These are phyloP conservation scores for Geosmithia flava DNA, from an alignment of 2,329 filamentous ascomycete genomes.

Conservation along the genomic window DNA sequence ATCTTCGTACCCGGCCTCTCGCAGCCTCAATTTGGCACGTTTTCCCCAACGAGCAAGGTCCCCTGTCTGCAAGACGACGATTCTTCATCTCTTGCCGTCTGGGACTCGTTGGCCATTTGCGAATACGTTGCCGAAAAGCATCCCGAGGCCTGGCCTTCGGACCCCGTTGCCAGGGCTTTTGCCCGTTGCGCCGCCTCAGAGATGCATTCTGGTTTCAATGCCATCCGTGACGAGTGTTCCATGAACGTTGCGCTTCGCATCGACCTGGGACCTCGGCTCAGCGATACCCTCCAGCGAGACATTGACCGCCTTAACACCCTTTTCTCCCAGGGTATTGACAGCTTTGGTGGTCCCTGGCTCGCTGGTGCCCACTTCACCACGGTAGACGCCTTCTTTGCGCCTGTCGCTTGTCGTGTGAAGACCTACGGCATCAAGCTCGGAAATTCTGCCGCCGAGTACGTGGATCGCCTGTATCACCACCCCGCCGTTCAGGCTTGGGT, in stretches of 20 bases:
- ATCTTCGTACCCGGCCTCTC: conserved; percentile 15
- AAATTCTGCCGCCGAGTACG: conserved; percentile 16
- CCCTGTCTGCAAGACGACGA: conserved; percentile 24
- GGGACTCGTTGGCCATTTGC: conserved; percentile 35
- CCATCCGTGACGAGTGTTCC: conserved; percentile 26
- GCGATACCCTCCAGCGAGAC: conserved; percentile 18
- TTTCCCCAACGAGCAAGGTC: conserved; percentile 28
- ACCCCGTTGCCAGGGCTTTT: conserved; percentile 24
- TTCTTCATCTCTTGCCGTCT: conserved; percentile 16
- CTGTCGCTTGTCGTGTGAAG: conserved; percentile 23
- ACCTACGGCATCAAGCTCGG: conserved; percentile 21
- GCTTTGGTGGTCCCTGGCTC: conserved; percentile 28
- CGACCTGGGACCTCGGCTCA: conserved; percentile 11
- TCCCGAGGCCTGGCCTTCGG: conserved; percentile 24
- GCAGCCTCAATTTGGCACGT: conserved; percentile 20
- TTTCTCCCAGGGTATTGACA: conserved; percentile 22
- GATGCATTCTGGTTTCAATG: conserved; percentile 31
- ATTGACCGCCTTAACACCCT: conserved; percentile 21
- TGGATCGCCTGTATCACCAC: conserved; percentile 18
- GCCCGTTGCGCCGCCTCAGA: conserved; percentile 30
- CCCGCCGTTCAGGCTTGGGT: conserved; percentile 24
- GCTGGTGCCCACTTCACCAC: conserved; percentile 22
- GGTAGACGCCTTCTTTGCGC: conserved; percentile 28
- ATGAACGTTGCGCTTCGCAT: conserved; percentile 28
- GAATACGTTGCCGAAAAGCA: conserved; percentile 34